phyloP scores from a whole-genome alignment of 1,284 basidiomycete species.

The Porogramme epimiltina region DNA sequence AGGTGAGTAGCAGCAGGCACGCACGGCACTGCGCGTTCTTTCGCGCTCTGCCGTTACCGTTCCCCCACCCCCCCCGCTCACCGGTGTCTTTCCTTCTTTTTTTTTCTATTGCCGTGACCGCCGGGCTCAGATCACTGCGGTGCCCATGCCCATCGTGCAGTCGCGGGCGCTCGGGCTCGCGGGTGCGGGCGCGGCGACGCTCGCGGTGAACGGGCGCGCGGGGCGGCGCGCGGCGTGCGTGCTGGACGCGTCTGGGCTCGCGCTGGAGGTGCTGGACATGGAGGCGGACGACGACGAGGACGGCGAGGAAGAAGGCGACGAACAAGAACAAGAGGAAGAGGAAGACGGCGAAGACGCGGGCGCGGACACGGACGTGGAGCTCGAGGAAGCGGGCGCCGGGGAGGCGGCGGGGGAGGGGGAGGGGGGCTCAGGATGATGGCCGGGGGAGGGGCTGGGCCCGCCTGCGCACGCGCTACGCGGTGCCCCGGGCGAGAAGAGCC shows the following conservation, averaged over 20 bases:
- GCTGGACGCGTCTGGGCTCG: constrained; percentile 59
- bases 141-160: constrained; percentile 55
- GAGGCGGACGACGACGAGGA: constrained; percentile 64
- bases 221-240: constrained; percentile 77
- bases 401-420: too few species aligned
- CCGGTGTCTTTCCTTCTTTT: background rate
- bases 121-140: constrained; percentile 44
- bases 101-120: background rate
- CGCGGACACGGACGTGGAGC: too few species aligned
- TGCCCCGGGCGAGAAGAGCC: too few species aligned
- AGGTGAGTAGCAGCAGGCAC: constrained; percentile 38
- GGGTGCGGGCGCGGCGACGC: constrained; percentile 51
- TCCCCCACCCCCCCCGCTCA: too few species aligned
- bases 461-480: too few species aligned
- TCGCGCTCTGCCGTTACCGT: background rate
- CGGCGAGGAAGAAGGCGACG: constrained; percentile 29
- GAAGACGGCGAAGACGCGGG: constrained; percentile 1
- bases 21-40: background rate
- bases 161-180: constrained; percentile 53
- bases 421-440: constrained; percentile 12
- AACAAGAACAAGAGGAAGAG: constrained; percentile 13
- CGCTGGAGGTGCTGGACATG: constrained; percentile 75
- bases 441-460: too few species aligned
- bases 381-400: too few species aligned
- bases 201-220: constrained; percentile 73